These are phyloP conservation scores for Talaromyces adpressus DNA, from an alignment of 495 filamentous ascomycete genomes.

Conservation along the genomic window DNA sequence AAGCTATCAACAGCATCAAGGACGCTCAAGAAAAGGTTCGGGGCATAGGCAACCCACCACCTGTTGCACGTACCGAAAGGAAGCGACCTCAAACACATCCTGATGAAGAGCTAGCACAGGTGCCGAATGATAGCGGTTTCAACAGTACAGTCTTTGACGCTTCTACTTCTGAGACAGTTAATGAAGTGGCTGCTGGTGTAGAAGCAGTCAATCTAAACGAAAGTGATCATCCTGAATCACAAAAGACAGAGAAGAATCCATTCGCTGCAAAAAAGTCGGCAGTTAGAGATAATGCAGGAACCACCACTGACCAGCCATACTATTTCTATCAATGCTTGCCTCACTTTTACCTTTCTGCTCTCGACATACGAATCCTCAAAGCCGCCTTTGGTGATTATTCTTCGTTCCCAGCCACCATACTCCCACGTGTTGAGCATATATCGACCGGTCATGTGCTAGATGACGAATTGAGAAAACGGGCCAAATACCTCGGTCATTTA, in stretches of 20 bases:
- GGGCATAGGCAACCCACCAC: constrained; percentile 66
- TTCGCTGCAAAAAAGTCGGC: constrained; percentile 8
- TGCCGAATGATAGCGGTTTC: not conserved
- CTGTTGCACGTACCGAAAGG: constrained; percentile 36
- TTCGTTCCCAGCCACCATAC: constrained; percentile 78
- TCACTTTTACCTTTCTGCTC: constrained; percentile 86
- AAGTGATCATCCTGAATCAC: constrained; percentile 14
- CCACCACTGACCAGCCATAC: constrained; percentile 37
- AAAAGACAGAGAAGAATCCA: constrained; percentile 22
- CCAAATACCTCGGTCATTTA: constrained; percentile 87
- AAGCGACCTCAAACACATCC: constrained; percentile 38
- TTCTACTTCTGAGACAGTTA: not conserved
- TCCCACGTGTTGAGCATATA: constrained; percentile 87
- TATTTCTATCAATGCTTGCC: constrained; percentile 88
- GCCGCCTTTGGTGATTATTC: constrained; percentile 80
- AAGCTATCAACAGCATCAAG: constrained; percentile 63
- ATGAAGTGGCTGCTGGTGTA: constrained; percentile 24
- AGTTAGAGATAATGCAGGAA: not conserved
- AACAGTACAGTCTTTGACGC: not conserved
- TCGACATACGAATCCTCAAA: constrained; percentile 94
- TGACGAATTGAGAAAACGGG: constrained; percentile 75
- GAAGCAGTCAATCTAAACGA: constrained; percentile 17
- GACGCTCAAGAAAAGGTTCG: constrained; percentile 65
- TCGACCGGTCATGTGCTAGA: constrained; percentile 88
- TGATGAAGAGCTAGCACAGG: constrained; percentile 27